Base-by-base conservation (phyloP, 108 stramenopile species). In the Conticribra guillardii region DNA sequence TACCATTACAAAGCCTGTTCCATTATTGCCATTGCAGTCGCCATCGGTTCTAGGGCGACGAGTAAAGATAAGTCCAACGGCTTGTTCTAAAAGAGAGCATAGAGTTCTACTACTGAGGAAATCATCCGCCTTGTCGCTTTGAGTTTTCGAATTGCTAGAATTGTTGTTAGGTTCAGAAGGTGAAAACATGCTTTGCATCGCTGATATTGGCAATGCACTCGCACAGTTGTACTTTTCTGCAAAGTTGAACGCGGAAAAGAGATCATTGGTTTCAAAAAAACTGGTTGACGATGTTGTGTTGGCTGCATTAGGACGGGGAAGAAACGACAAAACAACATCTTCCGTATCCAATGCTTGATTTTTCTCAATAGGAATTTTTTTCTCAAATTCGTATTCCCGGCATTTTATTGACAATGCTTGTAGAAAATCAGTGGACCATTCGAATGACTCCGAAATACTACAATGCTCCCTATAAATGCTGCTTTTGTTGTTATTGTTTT, bases 21-120 rank as follows among this genome's bases (percentile, higher is more conserved):
- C 69, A 33, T 27, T 56, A 37, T 32, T 34, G 21, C 48, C 28
- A 55, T 16, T 22, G 0, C 23, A 44, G n/a, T 49, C 57, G 8
- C 54, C 32, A 19, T 52, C 28, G 23, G 61, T 48, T 17, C 54
- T 26, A 62, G 45, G 24, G 14, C 65, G 77, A 54, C 58, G 65
- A 0, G 71, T 15, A 54, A 80, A 80, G 18, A 73, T 34, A 37
- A 80, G 74, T 4, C 73, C 79, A 34, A 80, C 53, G 22, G 79
- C 74, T 24, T 80, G 79, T 24, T 80, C 79, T 47, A 80, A 32
- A 29, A 77, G 54, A 19, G 69, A 77, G 18, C 64, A 69, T 31
- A 77, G 54, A 7, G 50, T 52, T 49, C 69, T 54, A 66, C 70
- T 58, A 55, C 76, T 70, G 57, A 77, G 34, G 49, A 70, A 70